These are phyloP conservation scores for Euphorbia lathyris DNA, from an alignment of 345 rosid species.

Conservation along the genomic window DNA sequence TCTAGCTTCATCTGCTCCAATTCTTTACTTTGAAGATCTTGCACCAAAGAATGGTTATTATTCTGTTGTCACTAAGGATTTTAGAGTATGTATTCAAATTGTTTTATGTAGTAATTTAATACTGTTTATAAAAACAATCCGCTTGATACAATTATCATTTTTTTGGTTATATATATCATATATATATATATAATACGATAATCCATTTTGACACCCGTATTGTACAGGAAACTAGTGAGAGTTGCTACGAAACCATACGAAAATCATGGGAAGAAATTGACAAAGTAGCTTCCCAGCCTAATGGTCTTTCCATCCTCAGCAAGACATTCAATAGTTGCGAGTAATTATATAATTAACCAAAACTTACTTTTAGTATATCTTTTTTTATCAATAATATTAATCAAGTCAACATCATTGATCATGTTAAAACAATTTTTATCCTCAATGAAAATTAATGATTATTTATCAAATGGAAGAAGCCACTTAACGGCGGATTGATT, in stretches of 20 bases:
- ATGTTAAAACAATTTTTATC: too few relatives aligned
- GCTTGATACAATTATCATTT: too few relatives aligned
- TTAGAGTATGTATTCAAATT: constrained; percentile 3
- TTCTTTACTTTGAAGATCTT: constrained; percentile 27
- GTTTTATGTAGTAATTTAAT: not conserved
- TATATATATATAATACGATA: too few relatives aligned
- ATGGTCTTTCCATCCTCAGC: constrained; percentile 19
- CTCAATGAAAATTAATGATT: too few relatives aligned
- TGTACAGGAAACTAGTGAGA: constrained; percentile 30
- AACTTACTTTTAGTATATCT: too few relatives aligned
- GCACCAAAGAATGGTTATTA: constrained; percentile 21
- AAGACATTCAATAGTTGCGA: constrained; percentile 22
- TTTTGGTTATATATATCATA: too few relatives aligned
- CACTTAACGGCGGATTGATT: too few relatives aligned
- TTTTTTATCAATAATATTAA: too few relatives aligned
- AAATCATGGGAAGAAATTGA: constrained; percentile 41
- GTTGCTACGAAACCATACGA: constrained; percentile 34
- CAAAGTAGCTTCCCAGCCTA: constrained; percentile 14
- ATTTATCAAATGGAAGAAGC: too few relatives aligned
- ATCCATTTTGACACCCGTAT: not conserved
- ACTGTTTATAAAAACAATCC: too few relatives aligned
- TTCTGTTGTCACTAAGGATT: constrained; percentile 27
- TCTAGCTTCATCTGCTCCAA: constrained; percentile 28
- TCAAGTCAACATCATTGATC: too few relatives aligned
- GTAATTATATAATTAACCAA: constrained; percentile 9